Evolutionary conservation across 768 basidiomycete genomes (phyloP).

Genomic region (Mycena metata): DNA sequence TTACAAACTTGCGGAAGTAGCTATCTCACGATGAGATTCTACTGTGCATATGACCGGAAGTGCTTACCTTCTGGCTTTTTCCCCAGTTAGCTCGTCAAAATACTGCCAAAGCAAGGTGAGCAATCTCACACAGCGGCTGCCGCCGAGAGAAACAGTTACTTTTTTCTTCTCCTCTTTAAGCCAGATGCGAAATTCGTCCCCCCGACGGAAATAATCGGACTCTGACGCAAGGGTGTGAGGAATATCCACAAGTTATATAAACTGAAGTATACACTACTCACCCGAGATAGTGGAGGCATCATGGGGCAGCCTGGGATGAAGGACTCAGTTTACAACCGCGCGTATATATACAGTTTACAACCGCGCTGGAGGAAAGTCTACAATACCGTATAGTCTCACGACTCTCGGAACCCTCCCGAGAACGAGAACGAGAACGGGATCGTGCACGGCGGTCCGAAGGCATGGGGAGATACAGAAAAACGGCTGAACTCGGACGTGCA

Average conservation of each 20-base stretch:
- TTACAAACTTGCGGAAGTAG: slow-evolving; percentile 95
- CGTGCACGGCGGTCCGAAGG: slow-evolving; percentile 49
- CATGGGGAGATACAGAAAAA: slow-evolving; percentile 16
- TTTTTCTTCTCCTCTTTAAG: slow-evolving; percentile 76
- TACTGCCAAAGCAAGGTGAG: slow-evolving; percentile 62
- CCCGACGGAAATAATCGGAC: slow-evolving; percentile 91
- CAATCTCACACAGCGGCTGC: slow-evolving; percentile 4
- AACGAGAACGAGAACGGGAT: slow-evolving; percentile 52
- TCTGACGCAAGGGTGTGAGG: no score
- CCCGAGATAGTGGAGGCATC: slow-evolving; percentile 74
- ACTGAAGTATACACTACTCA: no score
- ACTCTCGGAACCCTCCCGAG: slow-evolving; percentile 57
- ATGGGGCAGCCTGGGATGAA: slow-evolving; percentile 56
- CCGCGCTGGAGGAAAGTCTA: not conserved
- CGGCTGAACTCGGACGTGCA: no score
- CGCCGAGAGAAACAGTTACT: slow-evolving; percentile 44
- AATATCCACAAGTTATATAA: no score
- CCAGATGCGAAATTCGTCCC: slow-evolving; percentile 89
- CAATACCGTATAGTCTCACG: slow-evolving; percentile 47
- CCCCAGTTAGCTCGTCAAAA: slow-evolving; percentile 87
- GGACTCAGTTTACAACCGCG: not conserved
- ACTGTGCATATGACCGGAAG: slow-evolving; percentile 33
- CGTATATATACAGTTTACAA: slow-evolving; percentile 1
- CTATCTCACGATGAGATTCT: slow-evolving; percentile 58
- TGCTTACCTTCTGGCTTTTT: slow-evolving; percentile 76